phyloP scores from a whole-genome alignment of 163 green algal species.

The Scenedesmus sp. region DNA sequence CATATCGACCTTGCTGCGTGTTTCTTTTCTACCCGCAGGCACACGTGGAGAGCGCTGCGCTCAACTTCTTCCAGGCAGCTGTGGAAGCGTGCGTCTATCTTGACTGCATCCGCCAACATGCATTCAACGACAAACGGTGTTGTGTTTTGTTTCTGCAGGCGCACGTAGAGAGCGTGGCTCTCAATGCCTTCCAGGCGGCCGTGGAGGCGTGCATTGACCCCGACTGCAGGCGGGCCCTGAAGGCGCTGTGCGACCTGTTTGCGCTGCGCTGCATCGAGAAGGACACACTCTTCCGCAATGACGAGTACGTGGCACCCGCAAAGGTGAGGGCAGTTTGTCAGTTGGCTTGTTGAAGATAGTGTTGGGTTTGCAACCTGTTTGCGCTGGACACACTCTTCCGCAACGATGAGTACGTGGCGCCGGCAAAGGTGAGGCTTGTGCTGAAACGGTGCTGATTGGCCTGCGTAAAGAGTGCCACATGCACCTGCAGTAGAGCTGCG shows the following conservation, averaged over 20 bases:
- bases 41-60: slow-evolving; percentile 61
- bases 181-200: slow-evolving; percentile 52
- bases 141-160: slow-evolving; percentile 22
- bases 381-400: slow-evolving; percentile 84
- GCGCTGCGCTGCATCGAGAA: slow-evolving; percentile 61
- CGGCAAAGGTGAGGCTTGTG: slow-evolving; percentile 84
- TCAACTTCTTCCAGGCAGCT: slow-evolving; percentile 49
- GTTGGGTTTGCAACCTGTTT: too few species aligned
- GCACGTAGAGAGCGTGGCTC: slow-evolving; percentile 63
- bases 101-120: background rate
- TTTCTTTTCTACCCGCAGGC: slow-evolving; percentile 23
- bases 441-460: too few species aligned
- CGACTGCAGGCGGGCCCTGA: slow-evolving; percentile 69
- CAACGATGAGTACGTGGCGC: slow-evolving; percentile 95
- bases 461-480: too few species aligned
- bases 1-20: background rate
- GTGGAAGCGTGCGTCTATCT: slow-evolving; percentile 61
- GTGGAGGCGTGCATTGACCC: slow-evolving; percentile 74
- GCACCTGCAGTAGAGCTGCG: too few species aligned
- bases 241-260: slow-evolving; percentile 83
- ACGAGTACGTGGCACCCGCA: too few species aligned
- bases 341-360: too few species aligned
- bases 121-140: too few species aligned
- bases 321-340: too few species aligned
- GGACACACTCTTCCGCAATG: too few species aligned